A percentile compares a stretch with the other conserved stretches of the same genome.
These are phyloP conservation scores for Penicillium manginii DNA, from an alignment of 495 filamentous ascomycete species.

Conservation along the genomic window DNA sequence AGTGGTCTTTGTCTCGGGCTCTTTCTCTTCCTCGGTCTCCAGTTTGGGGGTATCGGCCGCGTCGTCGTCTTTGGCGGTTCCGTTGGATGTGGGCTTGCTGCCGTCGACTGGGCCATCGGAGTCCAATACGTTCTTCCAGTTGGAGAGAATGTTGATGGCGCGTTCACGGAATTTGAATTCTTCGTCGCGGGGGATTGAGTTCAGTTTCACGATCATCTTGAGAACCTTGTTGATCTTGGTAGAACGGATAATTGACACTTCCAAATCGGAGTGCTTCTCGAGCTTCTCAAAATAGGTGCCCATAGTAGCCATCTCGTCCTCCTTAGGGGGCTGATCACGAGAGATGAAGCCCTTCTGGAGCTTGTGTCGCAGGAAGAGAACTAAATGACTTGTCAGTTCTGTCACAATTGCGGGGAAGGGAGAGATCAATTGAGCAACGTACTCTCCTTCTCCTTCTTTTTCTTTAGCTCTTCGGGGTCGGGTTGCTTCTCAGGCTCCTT, in stretches of 20 bases:
- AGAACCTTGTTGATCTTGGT: slow-evolving; percentile 97
- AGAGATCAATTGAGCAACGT: slow-evolving; percentile 25
- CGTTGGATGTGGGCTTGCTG: slow-evolving; percentile 53
- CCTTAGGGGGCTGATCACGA: slow-evolving; percentile 76
- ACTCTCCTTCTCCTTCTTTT: slow-evolving; percentile 71
- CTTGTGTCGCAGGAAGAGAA: slow-evolving; percentile 84
- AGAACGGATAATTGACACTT: slow-evolving; percentile 77
- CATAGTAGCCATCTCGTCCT: slow-evolving; percentile 88
- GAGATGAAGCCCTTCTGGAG: slow-evolving; percentile 90
- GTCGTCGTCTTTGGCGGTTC: slow-evolving; percentile 53
- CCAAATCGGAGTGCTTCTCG: slow-evolving; percentile 76
- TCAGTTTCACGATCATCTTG: slow-evolving; percentile 84
- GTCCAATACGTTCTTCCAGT: slow-evolving; percentile 81
- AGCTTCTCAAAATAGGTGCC: slow-evolving; percentile 77
- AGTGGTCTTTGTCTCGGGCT: slow-evolving; percentile 40
- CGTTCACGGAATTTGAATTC: slow-evolving; percentile 83
- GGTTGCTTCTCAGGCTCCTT: slow-evolving; percentile 59
- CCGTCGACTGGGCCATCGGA: slow-evolving; percentile 53
- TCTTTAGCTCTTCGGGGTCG: slow-evolving; percentile 62
- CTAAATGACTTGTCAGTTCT: slow-evolving; percentile 34
- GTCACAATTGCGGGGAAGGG: not conserved
- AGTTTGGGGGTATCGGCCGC: slow-evolving; percentile 43
- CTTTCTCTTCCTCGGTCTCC: slow-evolving; percentile 48
- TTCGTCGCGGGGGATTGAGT: slow-evolving; percentile 79
- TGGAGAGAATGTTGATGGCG: slow-evolving; percentile 70